Evolutionary conservation across 2,329 filamentous ascomycete genomes (phyloP).

Genomic region (Exophiala dermatitidis): DNA sequence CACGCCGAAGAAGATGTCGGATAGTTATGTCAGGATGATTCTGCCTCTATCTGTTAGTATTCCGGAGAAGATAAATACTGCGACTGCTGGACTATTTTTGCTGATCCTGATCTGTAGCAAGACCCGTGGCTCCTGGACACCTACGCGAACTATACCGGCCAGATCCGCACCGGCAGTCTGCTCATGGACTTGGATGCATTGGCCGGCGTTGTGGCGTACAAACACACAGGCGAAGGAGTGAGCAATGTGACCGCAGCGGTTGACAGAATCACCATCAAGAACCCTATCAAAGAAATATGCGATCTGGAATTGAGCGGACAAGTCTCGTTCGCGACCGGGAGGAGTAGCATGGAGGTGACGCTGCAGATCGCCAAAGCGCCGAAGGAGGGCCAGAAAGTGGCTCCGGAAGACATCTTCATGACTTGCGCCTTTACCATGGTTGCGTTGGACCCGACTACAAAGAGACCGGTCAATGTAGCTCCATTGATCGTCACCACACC

Average conservation of each 20-base stretch:
- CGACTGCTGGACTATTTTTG: conserved; percentile 18
- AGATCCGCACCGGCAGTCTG: conserved; percentile 64
- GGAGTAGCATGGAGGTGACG: conserved; percentile 67
- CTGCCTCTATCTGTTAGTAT: conserved; percentile 21
- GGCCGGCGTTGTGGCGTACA: conserved; percentile 68
- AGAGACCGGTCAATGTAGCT: conserved; percentile 57
- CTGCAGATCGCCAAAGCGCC: conserved; percentile 65
- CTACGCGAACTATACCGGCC: conserved; percentile 68
- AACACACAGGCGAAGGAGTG: conserved; percentile 59
- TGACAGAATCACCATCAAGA: conserved; percentile 59
- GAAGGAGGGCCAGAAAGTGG: conserved; percentile 45
- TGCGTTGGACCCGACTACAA: conserved; percentile 60
- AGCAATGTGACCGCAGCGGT: conserved; percentile 59
- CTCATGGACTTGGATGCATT: conserved; percentile 76
- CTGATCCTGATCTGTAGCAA: conserved; percentile 49
- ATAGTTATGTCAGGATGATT: conserved; percentile 63
- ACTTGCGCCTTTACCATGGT: conserved; percentile 76
- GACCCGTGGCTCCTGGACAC: conserved; percentile 72
- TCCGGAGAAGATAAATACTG: neutral
- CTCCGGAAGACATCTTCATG: conserved; percentile 57
- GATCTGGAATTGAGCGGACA: conserved; percentile 66
- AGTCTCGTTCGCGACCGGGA: conserved; percentile 64
- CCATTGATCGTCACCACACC: conserved; percentile 56
- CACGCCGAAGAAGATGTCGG: conserved; percentile 60
- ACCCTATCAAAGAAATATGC: conserved; percentile 68